Evolutionary conservation across 2,329 filamentous ascomycete genomes (phyloP).

Genomic region (Aspergillus sp.): DNA sequence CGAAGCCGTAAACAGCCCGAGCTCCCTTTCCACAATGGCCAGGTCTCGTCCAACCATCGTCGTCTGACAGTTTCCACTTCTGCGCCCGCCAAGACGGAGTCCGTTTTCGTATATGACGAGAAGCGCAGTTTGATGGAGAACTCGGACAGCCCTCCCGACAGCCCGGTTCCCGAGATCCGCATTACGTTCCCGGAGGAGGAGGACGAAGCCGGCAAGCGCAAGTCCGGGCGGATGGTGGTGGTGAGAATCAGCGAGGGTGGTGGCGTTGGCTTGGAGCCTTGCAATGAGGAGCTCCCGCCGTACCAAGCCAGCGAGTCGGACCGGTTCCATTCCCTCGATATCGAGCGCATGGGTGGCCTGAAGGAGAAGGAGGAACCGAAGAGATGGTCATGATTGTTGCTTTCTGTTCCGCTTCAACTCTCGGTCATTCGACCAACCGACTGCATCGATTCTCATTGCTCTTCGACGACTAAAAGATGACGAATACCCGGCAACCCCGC

Average conservation of each 20-base stretch:
- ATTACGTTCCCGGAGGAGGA: slow-evolving; percentile 98
- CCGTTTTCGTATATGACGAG: slow-evolving; percentile 67
- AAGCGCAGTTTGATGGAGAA: slow-evolving; percentile 71
- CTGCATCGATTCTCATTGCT: slow-evolving; percentile 4
- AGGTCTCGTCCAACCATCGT: slow-evolving; percentile 40
- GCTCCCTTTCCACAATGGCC: slow-evolving; percentile 60
- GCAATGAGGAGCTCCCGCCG: slow-evolving; percentile 70
- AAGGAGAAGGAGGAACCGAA: slow-evolving; percentile 66
- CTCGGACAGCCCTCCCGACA: slow-evolving; percentile 64
- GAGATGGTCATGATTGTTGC: slow-evolving; percentile 18
- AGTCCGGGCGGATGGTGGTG: slow-evolving; percentile 80
- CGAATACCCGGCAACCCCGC: slow-evolving; percentile 20
- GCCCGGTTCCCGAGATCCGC: slow-evolving; percentile 89
- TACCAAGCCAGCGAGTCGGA: slow-evolving; percentile 74
- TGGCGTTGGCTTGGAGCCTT: slow-evolving; percentile 76
- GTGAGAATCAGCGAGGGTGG: slow-evolving; percentile 83
- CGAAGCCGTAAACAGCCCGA: slow-evolving; percentile 43
- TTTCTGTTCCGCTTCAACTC: not conserved
- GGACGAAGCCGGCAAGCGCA: slow-evolving; percentile 62
- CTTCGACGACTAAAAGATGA: slow-evolving; percentile 26
- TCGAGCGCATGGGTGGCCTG: slow-evolving; percentile 86
- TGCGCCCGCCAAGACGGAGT: slow-evolving; percentile 52
- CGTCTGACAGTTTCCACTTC: slow-evolving; percentile 48
- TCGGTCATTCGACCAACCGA: slow-evolving; percentile 7
- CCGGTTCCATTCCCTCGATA: slow-evolving; percentile 86